A percentile compares a stretch with the other conserved stretches of the same genome.
These are phyloP conservation scores for Penicillium bialowiezense DNA, from an alignment of 495 filamentous ascomycete genomes.

Conservation along the genomic window DNA sequence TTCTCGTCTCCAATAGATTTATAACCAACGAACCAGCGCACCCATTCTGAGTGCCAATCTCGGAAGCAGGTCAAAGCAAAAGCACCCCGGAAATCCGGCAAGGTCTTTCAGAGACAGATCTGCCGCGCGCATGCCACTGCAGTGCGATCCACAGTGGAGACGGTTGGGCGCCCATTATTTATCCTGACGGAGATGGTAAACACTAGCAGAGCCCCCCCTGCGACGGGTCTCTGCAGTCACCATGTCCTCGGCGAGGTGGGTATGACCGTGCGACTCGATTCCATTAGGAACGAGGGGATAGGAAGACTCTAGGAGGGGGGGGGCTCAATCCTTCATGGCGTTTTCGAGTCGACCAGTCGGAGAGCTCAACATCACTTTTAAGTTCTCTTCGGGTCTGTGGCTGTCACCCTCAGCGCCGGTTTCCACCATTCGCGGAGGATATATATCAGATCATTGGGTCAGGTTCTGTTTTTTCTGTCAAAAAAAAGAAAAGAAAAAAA, in stretches of 20 bases:
- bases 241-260: slow-evolving; percentile 6
- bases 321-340: not conserved
- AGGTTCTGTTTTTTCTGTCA: too few species aligned
- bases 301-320: not conserved
- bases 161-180: slow-evolving; percentile 2
- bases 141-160: slow-evolving; percentile 19
- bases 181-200: not conserved
- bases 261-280: slow-evolving; percentile 10
- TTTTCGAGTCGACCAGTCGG: not conserved
- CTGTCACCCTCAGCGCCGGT: not conserved
- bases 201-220: slow-evolving; percentile 3
- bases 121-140: slow-evolving; percentile 26
- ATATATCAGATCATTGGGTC: not conserved
- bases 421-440: not conserved
- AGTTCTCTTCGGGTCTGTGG: not conserved
- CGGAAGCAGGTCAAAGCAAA: slow-evolving; percentile 7
- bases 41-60: too few species aligned
- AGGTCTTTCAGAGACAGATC: slow-evolving; percentile 14
- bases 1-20: too few species aligned
- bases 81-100: slow-evolving; percentile 5
- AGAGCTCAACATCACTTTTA: not conserved
- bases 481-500: not conserved
- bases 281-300: slow-evolving; percentile 1
- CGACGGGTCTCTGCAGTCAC: slow-evolving; percentile 8
- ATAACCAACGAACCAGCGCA: too few species aligned